Conservation (phyloP, 2,329 filamentous ascomycete species). For the Nothophoma quercina region DNA sequence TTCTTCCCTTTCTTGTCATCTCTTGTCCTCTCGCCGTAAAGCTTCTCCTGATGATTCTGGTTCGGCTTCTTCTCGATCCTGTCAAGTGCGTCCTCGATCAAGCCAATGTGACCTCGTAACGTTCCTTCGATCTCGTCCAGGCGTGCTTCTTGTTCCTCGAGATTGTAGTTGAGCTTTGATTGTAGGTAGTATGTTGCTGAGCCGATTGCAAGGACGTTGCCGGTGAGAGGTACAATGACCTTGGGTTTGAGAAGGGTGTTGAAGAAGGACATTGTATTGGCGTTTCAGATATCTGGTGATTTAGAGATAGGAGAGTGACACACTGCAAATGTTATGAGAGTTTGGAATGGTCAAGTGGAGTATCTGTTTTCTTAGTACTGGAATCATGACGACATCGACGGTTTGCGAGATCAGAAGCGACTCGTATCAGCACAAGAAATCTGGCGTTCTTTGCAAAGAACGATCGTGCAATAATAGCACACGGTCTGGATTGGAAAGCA, state of each 20-base stretch:
- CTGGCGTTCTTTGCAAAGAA: not conserved
- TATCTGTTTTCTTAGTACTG: not conserved
- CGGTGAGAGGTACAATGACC: conserved; percentile 17
- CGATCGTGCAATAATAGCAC: no score
- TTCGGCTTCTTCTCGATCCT: conserved; percentile 53
- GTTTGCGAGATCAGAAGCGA: not conserved
- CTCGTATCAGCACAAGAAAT: not conserved
- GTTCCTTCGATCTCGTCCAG: conserved; percentile 59
- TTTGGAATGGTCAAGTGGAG: no score
- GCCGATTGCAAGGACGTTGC: conserved; percentile 31
- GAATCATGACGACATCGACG: conserved; percentile 18
- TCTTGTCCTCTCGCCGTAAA: conserved; percentile 34
- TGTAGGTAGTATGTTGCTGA: conserved; percentile 35
- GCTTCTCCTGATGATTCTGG: conserved; percentile 47
- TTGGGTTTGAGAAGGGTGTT: conserved; percentile 9
- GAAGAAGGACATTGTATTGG: conserved; percentile 14
- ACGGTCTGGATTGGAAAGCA: no score
- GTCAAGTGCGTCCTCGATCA: conserved; percentile 57
- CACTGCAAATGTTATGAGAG: not conserved
- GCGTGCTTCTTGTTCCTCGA: conserved; percentile 58
- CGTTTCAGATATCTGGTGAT: no score
- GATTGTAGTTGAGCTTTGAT: conserved; percentile 52
- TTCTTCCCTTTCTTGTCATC: conserved; percentile 25
- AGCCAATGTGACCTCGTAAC: conserved; percentile 55
- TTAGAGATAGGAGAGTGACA: not conserved